These are phyloP conservation scores for Tritrichomonas musculus DNA, from an alignment of 208 protist genomes.

Conservation along the genomic window DNA sequence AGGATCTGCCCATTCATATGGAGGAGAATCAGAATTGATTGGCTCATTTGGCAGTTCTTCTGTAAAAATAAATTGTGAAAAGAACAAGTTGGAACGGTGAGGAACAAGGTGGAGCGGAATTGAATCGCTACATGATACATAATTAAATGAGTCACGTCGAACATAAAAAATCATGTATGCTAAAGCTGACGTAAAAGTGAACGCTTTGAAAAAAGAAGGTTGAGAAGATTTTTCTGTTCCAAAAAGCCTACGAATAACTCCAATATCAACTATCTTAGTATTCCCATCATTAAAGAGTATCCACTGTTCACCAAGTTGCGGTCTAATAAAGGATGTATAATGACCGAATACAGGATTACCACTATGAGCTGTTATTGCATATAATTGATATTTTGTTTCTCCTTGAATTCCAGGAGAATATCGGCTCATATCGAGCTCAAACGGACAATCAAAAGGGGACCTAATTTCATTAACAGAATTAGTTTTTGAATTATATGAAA, in stretches of 20 bases:
- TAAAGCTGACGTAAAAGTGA: neutral
- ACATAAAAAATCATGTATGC: conserved; percentile 1
- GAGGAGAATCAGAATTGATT: neutral
- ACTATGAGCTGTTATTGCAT: neutral
- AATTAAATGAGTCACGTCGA: neutral
- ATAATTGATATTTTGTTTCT: neutral
- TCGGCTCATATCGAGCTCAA: neutral
- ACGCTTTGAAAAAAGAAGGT: neutral
- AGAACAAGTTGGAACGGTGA: neutral
- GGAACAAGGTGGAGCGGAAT: neutral
- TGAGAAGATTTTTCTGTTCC: neutral
- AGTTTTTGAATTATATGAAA: neutral
- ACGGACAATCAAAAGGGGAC: neutral
- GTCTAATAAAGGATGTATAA: neutral
- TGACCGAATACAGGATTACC: neutral
- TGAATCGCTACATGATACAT: neutral
- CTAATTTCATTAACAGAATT: neutral
- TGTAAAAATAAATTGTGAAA: neutral
- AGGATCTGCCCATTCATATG: neutral
- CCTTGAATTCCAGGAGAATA: neutral
- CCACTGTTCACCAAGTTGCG: neutral
- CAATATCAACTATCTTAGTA: neutral
- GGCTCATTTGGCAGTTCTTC: neutral
- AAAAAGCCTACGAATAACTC: neutral
- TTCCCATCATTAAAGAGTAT: neutral